Conservation (phyloP, 2,329 filamentous ascomycete species). For the Penicillium sp. region DNA sequence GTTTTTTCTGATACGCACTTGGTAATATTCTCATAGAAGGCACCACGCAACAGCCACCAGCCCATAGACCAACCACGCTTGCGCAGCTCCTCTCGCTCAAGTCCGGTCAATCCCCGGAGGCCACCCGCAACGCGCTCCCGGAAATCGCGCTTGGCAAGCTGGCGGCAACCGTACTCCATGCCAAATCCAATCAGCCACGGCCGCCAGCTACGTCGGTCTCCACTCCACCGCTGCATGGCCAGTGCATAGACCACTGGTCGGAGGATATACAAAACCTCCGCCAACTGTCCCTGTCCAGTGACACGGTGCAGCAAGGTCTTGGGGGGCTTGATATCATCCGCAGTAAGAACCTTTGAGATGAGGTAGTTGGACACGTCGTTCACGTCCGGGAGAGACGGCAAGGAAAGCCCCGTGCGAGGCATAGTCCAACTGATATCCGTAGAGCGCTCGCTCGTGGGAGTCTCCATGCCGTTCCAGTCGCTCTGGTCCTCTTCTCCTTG, state of each 20-base stretch:
- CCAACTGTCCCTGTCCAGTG: slow-evolving; percentile 72
- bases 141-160: slow-evolving; percentile 71
- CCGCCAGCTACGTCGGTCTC: slow-evolving; percentile 78
- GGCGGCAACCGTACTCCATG: slow-evolving; percentile 85
- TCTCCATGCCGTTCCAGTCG: slow-evolving; percentile 52
- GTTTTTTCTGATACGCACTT: slow-evolving; percentile 48
- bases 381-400: slow-evolving; percentile 79
- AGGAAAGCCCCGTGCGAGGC: slow-evolving; percentile 86
- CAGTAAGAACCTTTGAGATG: slow-evolving; percentile 84
- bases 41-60: slow-evolving; percentile 97
- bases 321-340: slow-evolving; percentile 94
- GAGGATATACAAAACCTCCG: slow-evolving; percentile 89
- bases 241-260: slow-evolving; percentile 84
- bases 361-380: slow-evolving; percentile 85
- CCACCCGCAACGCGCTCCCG: slow-evolving; percentile 66
- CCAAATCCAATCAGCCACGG: slow-evolving; percentile 87
- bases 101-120: slow-evolving; percentile 72
- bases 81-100: slow-evolving; percentile 87
- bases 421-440: slow-evolving; percentile 71
- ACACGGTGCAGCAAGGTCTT: slow-evolving; percentile 78
- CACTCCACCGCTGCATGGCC: slow-evolving; percentile 72
- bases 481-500: slow-evolving; percentile 46
- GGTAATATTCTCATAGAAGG: slow-evolving; percentile 91
- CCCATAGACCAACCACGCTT: slow-evolving; percentile 87
- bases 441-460: slow-evolving; percentile 42